phyloP scores from a whole-genome alignment of 768 basidiomycete species.

The Sporobolomyces phaffii region DNA sequence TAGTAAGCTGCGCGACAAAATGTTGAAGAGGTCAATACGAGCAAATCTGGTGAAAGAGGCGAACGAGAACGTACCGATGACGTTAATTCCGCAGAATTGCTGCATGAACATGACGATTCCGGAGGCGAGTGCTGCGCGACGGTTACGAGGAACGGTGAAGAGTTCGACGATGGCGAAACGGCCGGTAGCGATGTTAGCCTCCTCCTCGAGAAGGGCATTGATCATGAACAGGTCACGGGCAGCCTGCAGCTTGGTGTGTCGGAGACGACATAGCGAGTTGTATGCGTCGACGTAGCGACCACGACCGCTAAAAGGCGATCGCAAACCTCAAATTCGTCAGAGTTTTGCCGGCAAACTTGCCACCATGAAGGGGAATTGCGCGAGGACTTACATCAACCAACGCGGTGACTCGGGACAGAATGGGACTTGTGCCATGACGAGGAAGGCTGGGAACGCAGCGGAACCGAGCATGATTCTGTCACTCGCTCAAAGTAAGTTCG shows the following conservation, averaged over 20 bases:
- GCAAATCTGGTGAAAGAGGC: background rate
- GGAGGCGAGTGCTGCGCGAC: constrained; percentile 47
- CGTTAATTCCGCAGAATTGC: constrained; percentile 25
- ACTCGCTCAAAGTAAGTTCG: constrained; percentile 6
- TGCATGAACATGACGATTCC: constrained; percentile 47
- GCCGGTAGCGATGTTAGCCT: constrained; percentile 41
- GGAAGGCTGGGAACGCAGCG: constrained; percentile 47
- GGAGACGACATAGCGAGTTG: constrained; percentile 42
- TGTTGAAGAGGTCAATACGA: background rate
- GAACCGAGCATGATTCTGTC: constrained; percentile 24
- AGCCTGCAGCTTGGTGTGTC: constrained; percentile 47
- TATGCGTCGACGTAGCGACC: constrained; percentile 44
- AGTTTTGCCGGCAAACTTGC: too few relatives aligned
- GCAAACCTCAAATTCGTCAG: too few relatives aligned
- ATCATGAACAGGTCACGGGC: constrained; percentile 51
- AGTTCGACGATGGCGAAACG: constrained; percentile 48
- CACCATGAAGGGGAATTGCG: background rate
- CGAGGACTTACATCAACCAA: constrained; percentile 45
- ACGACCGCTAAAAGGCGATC: too few relatives aligned
- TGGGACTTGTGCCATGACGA: constrained; percentile 48
- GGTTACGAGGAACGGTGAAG: constrained; percentile 48
- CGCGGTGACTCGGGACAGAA: constrained; percentile 54
- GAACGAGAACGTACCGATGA: constrained; percentile 16
- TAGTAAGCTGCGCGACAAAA: background rate
- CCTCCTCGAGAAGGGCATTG: constrained; percentile 48